Base-by-base conservation (phyloP, 805 yeast species). In the Metschnikowia kofuensis region DNA sequence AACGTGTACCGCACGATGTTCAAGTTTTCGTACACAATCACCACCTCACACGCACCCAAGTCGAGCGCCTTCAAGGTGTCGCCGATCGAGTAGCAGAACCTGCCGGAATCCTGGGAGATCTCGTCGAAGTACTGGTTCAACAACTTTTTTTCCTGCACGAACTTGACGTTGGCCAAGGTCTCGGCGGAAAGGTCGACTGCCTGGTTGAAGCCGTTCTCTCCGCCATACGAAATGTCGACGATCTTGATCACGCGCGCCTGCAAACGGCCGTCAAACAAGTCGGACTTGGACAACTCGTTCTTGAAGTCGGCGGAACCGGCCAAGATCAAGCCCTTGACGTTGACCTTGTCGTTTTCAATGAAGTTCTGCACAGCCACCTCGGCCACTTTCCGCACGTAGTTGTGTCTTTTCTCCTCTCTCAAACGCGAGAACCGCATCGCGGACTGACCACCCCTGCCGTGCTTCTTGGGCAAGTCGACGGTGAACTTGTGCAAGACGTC, bases 381-480 rank as follows among this genome's bases (percentile, higher is more conserved):
- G 44, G 98, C 96, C 42, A 94, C 99, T 66, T 94, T 94, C 74
- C 99, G 83, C 53, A 94, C 95, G 74, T 94, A 94, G 70, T 94
- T 94, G 72, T 94, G 99, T 78, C 99, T 89, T 71, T 94, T 94
- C 74, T 94, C 99, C 62, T 94, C 99, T 81, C 99, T 87, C 70
- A 94, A 80, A 80, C 99, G 91, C 27, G 97, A 85, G 78, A 94
- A 94, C 89, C 99, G 98, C 60, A 94, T 68, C 40, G 99, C 99
- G 54, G 99, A 94, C 77, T 94, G 99, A 86, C 99, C 99, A 87
- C 99, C 99, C 81, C 99, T 87, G 65, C 99, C 99, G 79, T 94
- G 99, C 89, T 94, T 94, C 78, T 94, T 94, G 62, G 99, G 99
- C 62, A 94, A 78, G 71, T 94, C 99, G 48, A 94, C 99, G 1